A percentile compares a stretch with the other conserved stretches of the same genome.
phyloP scores from a whole-genome alignment of 768 basidiomycete genomes.

The Leucocoprinus birnbaumii region DNA sequence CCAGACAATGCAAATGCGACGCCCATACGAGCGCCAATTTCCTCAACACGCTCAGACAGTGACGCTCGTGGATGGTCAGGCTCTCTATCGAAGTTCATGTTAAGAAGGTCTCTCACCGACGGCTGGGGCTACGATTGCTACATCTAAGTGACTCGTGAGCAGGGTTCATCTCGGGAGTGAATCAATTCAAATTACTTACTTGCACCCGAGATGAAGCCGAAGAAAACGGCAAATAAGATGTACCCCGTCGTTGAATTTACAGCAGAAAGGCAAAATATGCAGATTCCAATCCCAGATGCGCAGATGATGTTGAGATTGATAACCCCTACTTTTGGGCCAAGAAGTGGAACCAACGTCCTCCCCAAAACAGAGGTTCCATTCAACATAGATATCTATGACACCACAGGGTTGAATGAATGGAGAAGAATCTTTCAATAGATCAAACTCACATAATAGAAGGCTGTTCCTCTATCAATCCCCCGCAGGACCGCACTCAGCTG shows the following conservation, averaged over 20 bases:
- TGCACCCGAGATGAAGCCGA: constrained; percentile 45
- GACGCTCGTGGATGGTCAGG: constrained; percentile 15
- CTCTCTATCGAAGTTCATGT: background rate
- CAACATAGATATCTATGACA: constrained; percentile 37
- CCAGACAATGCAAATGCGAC: constrained; percentile 47
- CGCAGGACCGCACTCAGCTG: constrained; percentile 52
- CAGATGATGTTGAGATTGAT: constrained; percentile 36
- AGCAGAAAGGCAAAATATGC: constrained; percentile 42
- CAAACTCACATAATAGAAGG: constrained; percentile 51
- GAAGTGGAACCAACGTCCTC: constrained; percentile 40
- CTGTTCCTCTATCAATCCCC: constrained; percentile 39
- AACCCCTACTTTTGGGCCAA: constrained; percentile 37
- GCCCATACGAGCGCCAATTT: constrained; percentile 54
- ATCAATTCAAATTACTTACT: constrained; percentile 28
- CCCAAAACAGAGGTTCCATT: constrained; percentile 50
- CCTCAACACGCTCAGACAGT: constrained; percentile 40
- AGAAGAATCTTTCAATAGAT: background rate
- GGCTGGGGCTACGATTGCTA: constrained; percentile 41
- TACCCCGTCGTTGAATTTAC: constrained; percentile 30
- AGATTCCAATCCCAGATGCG: constrained; percentile 25
- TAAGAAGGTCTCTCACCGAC: constrained; percentile 19
- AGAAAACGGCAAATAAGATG: constrained; percentile 36
- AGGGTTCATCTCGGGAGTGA: background rate
- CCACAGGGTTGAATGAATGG: background rate
- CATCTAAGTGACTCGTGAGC: constrained; percentile 20